phyloP scores from a whole-genome alignment of 179 eudicot genomes.

The Heliamphora pulchella region DNA sequence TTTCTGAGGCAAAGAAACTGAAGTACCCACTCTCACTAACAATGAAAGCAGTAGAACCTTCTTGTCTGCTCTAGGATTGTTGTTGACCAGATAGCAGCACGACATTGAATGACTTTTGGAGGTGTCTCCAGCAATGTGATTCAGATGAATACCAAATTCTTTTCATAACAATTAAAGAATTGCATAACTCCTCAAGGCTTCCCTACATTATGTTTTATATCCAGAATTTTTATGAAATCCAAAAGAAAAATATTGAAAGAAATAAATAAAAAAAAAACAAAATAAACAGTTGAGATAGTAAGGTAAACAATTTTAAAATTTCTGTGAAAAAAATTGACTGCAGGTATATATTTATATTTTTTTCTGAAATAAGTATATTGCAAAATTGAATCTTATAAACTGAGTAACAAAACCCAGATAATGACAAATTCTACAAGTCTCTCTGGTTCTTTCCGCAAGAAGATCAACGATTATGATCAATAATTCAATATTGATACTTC shows the following conservation, averaged over 20 bases:
- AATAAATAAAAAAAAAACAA: no score
- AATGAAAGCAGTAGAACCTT: not conserved
- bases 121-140: not conserved
- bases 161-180: not conserved
- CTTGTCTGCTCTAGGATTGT: not conserved
- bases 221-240: not conserved
- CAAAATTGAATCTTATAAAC: not conserved
- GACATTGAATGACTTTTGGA: not conserved
- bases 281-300: not conserved
- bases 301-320: not conserved
- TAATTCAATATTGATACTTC: not conserved
- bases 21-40: not conserved
- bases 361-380: not conserved
- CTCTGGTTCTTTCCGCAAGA: not conserved
- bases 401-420: not conserved
- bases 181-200: not conserved
- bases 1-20: not conserved
- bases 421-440: not conserved
- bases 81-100: not conserved
- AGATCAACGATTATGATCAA: constrained; percentile 1
- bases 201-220: not conserved
- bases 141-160: not conserved
- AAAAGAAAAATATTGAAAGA: not conserved
- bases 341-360: not conserved
- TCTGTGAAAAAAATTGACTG: not conserved